A percentile compares a stretch with the other conserved stretches of the same genome.
phyloP scores from a whole-genome alignment of 768 basidiomycete genomes.

The Trametes maxima region DNA sequence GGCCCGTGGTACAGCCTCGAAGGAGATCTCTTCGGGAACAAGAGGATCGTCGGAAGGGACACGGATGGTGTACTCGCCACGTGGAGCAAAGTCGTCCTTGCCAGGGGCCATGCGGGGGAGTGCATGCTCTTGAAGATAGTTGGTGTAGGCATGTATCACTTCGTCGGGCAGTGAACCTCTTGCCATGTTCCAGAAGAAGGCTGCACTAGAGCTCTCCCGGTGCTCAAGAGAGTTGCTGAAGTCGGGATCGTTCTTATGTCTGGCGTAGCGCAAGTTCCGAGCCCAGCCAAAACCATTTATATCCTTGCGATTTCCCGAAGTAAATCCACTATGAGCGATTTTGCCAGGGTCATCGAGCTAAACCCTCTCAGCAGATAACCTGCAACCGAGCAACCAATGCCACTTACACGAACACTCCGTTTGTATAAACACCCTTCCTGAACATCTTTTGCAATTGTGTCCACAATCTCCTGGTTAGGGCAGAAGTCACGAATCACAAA shows the following conservation, averaged over 20 bases:
- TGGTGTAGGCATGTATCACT: not conserved
- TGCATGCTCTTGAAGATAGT: not conserved
- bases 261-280: not conserved
- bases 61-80: not conserved
- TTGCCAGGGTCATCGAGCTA: not conserved
- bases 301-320: not conserved
- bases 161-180: not conserved
- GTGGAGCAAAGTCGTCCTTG: not conserved
- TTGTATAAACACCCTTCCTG: not conserved
- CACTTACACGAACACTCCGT: not conserved
- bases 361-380: too few species aligned
- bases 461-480: not conserved
- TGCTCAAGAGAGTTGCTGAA: not conserved
- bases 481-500: not conserved
- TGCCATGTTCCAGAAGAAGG: not conserved
- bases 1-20: not conserved
- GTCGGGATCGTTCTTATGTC: not conserved
- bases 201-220: not conserved
- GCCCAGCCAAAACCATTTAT: not conserved
- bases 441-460: not conserved
- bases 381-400: too few species aligned
- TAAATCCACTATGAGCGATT: not conserved
- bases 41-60: not conserved
- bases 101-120: not conserved
- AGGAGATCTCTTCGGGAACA: not conserved